Evolutionary conservation across 1,139 yeast genomes (phyloP).

Genomic region (Debaryomyces sp.): DNA sequence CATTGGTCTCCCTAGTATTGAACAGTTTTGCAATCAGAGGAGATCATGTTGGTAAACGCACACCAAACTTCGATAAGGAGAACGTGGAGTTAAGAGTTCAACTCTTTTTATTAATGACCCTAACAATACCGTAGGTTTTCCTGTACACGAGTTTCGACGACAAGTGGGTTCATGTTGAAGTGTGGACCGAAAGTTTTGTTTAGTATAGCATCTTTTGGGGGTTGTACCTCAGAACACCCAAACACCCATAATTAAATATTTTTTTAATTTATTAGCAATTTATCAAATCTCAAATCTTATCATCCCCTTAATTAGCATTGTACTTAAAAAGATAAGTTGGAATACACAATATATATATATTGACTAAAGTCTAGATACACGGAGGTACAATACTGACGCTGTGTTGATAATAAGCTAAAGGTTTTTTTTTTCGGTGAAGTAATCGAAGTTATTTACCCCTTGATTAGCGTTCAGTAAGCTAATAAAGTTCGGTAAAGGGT

Average conservation of each 20-base stretch:
- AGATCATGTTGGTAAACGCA: not conserved
- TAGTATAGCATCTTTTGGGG: too few species aligned
- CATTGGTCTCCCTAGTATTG: not conserved
- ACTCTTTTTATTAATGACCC: not conserved
- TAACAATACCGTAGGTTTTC: not conserved
- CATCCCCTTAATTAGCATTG: constrained; percentile 4
- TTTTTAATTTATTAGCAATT: constrained; percentile 6
- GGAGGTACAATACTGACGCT: not conserved
- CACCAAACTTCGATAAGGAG: not conserved
- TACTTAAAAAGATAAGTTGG: not conserved
- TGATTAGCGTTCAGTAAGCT: not conserved
- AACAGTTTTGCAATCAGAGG: not conserved
- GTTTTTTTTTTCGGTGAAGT: not conserved
- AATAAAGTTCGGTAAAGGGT: not conserved
- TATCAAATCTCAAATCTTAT: constrained; percentile 7
- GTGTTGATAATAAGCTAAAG: not conserved
- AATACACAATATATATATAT: not conserved
- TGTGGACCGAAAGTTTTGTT: not conserved
- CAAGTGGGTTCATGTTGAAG: not conserved
- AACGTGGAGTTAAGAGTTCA: constrained; percentile 1
- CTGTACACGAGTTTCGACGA: not conserved
- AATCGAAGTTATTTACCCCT: constrained; percentile 1
- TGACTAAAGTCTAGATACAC: not conserved
- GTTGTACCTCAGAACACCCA: too few species aligned
- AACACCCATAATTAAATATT: not conserved